phyloP scores from a whole-genome alignment of 2,329 filamentous ascomycete species.

The Phialophora macrospora region DNA sequence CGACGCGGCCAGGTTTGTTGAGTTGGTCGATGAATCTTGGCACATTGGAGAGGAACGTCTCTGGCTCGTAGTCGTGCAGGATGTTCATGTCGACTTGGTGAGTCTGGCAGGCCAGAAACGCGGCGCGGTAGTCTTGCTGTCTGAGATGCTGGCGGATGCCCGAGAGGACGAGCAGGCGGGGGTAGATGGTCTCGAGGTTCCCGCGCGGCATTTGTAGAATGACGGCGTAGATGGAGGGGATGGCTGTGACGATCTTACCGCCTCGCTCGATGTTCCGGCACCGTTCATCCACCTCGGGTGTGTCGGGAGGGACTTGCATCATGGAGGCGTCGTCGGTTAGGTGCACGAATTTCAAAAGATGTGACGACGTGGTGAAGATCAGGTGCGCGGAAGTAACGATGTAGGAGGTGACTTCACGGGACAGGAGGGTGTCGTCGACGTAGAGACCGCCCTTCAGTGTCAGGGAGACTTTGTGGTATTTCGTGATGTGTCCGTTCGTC shows the following conservation, averaged over 20 bases:
- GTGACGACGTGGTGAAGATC: slow-evolving; percentile 88
- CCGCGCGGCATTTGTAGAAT: slow-evolving; percentile 94
- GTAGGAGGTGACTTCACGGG: slow-evolving; percentile 92
- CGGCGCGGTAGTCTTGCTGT: slow-evolving; percentile 76
- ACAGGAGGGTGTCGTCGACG: slow-evolving; percentile 73
- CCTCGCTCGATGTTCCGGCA: slow-evolving; percentile 92
- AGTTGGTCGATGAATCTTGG: slow-evolving; percentile 82
- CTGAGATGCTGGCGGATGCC: slow-evolving; percentile 84
- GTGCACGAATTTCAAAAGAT: slow-evolving; percentile 93
- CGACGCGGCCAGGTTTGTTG: slow-evolving; percentile 78
- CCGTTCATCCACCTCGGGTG: slow-evolving; percentile 88
- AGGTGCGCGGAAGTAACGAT: slow-evolving; percentile 79
- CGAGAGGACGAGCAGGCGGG: slow-evolving; percentile 87
- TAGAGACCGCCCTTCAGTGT: slow-evolving; percentile 78
- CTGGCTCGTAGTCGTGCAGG: slow-evolving; percentile 87
- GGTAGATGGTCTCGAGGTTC: slow-evolving; percentile 93
- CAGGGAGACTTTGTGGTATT: slow-evolving; percentile 59
- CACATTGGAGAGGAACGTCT: slow-evolving; percentile 79
- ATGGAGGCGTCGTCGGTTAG: slow-evolving; percentile 53
- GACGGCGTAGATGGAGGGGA: slow-evolving; percentile 83
- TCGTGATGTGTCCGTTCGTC: slow-evolving; percentile 18
- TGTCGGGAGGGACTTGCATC: slow-evolving; percentile 76
- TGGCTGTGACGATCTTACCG: slow-evolving; percentile 81
- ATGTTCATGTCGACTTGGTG: slow-evolving; percentile 99
- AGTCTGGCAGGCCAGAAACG: slow-evolving; percentile 85